Evolutionary conservation across 345 rosid genomes (phyloP).

Genomic region (Linum lewisii): DNA sequence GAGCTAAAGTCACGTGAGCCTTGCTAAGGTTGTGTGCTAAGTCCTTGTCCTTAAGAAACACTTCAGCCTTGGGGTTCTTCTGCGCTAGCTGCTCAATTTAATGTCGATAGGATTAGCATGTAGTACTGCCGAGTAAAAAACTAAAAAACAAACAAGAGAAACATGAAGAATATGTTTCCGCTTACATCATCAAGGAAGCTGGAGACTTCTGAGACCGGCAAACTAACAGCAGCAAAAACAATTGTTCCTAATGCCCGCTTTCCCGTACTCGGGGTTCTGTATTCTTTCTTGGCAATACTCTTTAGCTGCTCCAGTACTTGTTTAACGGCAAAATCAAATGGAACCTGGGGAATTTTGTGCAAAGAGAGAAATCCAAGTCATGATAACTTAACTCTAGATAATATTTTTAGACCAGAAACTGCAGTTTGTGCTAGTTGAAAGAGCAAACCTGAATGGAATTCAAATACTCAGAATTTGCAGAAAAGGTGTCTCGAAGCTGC

Average conservation of each 20-base stretch:
- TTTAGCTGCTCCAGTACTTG: conserved; percentile 66
- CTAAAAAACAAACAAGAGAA: not conserved
- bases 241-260: conserved; percentile 58
- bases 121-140: not conserved
- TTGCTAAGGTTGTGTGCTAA: conserved; percentile 33
- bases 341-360: conserved; percentile 38
- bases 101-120: not conserved
- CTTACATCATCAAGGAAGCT: conserved; percentile 56
- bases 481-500: conserved; percentile 41
- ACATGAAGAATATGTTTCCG: not conserved
- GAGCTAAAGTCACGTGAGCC: conserved; percentile 88
- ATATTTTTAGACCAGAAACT: not conserved
- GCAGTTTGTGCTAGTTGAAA: not conserved
- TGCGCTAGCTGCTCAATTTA: conserved; percentile 39
- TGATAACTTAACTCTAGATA: not conserved
- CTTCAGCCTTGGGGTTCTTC: conserved; percentile 32
- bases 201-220: conserved; percentile 45
- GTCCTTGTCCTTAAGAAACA: conserved; percentile 46
- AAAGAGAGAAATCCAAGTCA: not conserved
- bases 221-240: conserved; percentile 70
- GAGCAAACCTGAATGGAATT: conserved; percentile 58
- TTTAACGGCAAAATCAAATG: conserved; percentile 62
- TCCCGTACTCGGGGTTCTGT: conserved; percentile 47
- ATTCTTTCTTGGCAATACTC: conserved; percentile 58
- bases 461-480: conserved; percentile 46